These are phyloP conservation scores for Elaphomyces granulatus DNA, from an alignment of 495 filamentous ascomycete species.

Conservation along the genomic window DNA sequence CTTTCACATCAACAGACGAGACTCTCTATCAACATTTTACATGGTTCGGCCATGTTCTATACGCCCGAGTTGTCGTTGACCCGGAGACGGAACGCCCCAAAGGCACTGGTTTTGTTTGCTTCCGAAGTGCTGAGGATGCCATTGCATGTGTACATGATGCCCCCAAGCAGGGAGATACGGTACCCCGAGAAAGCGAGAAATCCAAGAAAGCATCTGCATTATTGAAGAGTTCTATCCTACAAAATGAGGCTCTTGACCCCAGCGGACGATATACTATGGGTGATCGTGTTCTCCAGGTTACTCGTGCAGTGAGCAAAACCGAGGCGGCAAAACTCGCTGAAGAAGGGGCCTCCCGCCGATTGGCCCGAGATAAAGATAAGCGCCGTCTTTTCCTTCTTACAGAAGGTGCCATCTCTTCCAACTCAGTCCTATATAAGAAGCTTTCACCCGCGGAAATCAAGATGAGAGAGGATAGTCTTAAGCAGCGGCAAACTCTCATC, in stretches of 20 bases:
- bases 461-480: constrained; percentile 74
- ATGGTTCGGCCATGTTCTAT: constrained; percentile 70
- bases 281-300: constrained; percentile 69
- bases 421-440: constrained; percentile 56
- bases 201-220: constrained; percentile 23
- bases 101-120: constrained; percentile 91
- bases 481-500: constrained; percentile 79
- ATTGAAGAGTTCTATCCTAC: constrained; percentile 62
- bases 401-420: constrained; percentile 65
- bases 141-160: constrained; percentile 56
- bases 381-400: constrained; percentile 78
- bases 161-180: constrained; percentile 38
- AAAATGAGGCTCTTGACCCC: constrained; percentile 63
- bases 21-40: constrained; percentile 67
- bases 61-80: constrained; percentile 82
- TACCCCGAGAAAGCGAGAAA: constrained; percentile 22
- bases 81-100: constrained; percentile 66
- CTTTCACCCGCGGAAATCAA: constrained; percentile 69
- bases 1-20: constrained; percentile 71
- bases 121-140: constrained; percentile 62
- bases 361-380: constrained; percentile 70
- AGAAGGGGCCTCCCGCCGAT: constrained; percentile 46
- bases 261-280: constrained; percentile 78
- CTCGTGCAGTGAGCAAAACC: constrained; percentile 67
- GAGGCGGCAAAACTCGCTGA: constrained; percentile 63